A percentile compares a stretch with the other conserved stretches of the same genome.
Evolutionary conservation across 1,139 yeast genomes (phyloP).

Genomic region (Spencermartinsiella ligniputridi): DNA sequence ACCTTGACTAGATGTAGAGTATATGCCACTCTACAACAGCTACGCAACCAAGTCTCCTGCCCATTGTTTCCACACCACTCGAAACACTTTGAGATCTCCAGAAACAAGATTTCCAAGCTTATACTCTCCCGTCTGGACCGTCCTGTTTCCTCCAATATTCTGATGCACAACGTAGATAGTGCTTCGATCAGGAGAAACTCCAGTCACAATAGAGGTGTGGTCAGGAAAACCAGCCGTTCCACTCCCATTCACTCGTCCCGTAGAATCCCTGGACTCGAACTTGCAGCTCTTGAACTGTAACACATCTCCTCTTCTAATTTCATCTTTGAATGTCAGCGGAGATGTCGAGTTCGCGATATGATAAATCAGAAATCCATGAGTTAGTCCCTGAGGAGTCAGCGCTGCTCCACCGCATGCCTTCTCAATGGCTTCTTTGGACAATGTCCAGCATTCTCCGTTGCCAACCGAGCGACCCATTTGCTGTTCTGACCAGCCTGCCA

Average conservation of each 20-base stretch:
- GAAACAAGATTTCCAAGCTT: slow-evolving; percentile 41
- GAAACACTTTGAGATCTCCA: slow-evolving; percentile 50
- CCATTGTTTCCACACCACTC: slow-evolving; percentile 57
- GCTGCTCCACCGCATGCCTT: slow-evolving; percentile 63
- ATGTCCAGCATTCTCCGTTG: slow-evolving; percentile 76
- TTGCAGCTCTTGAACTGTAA: slow-evolving; percentile 43
- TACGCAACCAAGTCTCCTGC: slow-evolving; percentile 42
- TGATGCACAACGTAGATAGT: slow-evolving; percentile 52
- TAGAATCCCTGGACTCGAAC: slow-evolving; percentile 35
- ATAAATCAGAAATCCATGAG: slow-evolving; percentile 57
- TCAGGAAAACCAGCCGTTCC: slow-evolving; percentile 52
- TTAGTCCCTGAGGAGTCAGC: slow-evolving; percentile 48
- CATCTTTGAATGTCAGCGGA: slow-evolving; percentile 24
- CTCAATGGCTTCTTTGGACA: slow-evolving; percentile 59
- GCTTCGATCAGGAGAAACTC: slow-evolving; percentile 29
- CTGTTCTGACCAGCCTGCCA: slow-evolving; percentile 63
- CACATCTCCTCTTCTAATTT: slow-evolving; percentile 44
- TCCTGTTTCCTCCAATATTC: slow-evolving; percentile 49
- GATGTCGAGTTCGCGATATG: slow-evolving; percentile 33
- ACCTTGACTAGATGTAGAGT: too few relatives aligned
- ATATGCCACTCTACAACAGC: too few relatives aligned
- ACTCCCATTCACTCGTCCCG: slow-evolving; percentile 14
- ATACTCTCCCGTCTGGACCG: slow-evolving; percentile 46
- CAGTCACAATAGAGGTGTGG: slow-evolving; percentile 60
- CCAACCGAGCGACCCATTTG: slow-evolving; percentile 55